Evolutionary conservation across 208 protist genomes (phyloP).

Genomic region (Wallacemonas rigidus): DNA sequence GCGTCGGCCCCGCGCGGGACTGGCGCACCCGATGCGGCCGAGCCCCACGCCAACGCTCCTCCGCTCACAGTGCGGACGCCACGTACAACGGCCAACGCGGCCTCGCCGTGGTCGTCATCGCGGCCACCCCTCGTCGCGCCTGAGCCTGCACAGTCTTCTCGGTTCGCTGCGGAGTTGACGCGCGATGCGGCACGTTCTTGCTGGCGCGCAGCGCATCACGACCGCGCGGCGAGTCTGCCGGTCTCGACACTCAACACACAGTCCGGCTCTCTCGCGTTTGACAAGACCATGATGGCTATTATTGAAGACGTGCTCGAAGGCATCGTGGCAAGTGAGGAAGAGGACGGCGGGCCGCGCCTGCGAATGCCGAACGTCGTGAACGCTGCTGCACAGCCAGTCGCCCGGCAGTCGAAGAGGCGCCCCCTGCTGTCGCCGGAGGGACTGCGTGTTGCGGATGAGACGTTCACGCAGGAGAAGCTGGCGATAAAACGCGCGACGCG

Average conservation of each 20-base stretch:
- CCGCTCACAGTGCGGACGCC: no score
- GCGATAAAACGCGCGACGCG: slow-evolving; percentile 77
- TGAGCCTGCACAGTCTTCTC: no score
- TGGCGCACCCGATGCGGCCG: no score
- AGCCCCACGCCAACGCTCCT: no score
- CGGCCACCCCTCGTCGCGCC: no score
- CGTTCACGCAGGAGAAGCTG: slow-evolving; percentile 64
- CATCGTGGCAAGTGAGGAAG: slow-evolving; percentile 22
- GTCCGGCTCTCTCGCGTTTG: slow-evolving; percentile 62
- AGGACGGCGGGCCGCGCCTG: neutral
- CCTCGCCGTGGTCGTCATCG: no score
- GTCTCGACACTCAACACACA: slow-evolving; percentile 48
- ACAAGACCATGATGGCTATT: slow-evolving; percentile 72
- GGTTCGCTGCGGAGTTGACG: neutral
- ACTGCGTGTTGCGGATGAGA: slow-evolving; percentile 67
- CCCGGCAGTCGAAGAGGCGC: neutral
- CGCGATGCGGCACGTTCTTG: neutral
- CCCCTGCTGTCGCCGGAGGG: slow-evolving; percentile 26
- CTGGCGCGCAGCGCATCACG: neutral
- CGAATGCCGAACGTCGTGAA: neutral
- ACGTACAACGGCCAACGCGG: no score
- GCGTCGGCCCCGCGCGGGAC: no score
- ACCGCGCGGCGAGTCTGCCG: neutral
- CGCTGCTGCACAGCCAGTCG: neutral
- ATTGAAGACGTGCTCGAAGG: slow-evolving; percentile 62